Conservation (phyloP, 164 flowering plant genomes). For the Stephania japonica region DNA sequence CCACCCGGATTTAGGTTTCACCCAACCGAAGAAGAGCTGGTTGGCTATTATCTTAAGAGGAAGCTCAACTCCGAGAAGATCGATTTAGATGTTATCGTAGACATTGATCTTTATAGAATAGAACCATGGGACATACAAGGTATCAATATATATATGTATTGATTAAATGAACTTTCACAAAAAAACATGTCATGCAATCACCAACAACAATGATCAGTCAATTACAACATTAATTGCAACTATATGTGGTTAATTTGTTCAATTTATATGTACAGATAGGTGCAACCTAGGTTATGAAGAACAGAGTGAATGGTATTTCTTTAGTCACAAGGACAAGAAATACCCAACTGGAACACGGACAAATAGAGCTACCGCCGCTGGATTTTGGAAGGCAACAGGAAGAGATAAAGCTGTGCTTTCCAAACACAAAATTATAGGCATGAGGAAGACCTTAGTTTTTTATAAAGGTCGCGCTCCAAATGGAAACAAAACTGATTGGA, state of each 20-base stretch:
- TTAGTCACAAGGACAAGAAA: conserved; percentile 80
- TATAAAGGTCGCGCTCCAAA: conserved; percentile 82
- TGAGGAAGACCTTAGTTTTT: conserved; percentile 83
- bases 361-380: conserved; percentile 69
- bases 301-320: conserved; percentile 75
- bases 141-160: conserved; percentile 11
- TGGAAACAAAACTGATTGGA: conserved; percentile 73
- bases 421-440: conserved; percentile 53
- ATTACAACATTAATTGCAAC: background rate
- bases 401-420: conserved; percentile 73
- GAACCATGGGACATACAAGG: conserved; percentile 95
- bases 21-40: conserved; percentile 89
- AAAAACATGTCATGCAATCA: background rate
- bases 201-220: background rate
- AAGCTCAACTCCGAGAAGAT: conserved; percentile 52
- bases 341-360: conserved; percentile 78
- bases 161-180: background rate
- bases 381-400: conserved; percentile 89
- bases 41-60: conserved; percentile 65
- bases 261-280: conserved; percentile 31
- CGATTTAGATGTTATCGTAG: conserved; percentile 62
- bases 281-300: conserved; percentile 68
- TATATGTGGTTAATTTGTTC: background rate
- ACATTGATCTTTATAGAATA: conserved; percentile 75
- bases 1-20: conserved; percentile 91